A percentile compares a stretch with the other conserved stretches of the same genome.
phyloP scores from a whole-genome alignment of 257 asterid species.

The Fraxinus quadrangulata region DNA sequence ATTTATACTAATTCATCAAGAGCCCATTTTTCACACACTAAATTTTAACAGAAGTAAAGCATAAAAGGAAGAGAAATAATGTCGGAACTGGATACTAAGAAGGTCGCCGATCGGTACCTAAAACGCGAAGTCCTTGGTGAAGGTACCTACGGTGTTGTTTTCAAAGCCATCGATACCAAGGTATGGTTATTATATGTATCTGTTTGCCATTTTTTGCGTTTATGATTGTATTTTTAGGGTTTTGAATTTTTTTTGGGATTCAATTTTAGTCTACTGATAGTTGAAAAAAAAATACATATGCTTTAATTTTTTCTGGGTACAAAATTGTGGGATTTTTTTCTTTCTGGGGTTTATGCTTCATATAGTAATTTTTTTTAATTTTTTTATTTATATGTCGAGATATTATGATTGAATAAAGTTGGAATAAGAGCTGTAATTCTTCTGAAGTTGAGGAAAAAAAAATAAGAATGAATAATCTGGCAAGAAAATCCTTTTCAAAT shows the following conservation, averaged over 20 bases:
- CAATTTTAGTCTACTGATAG: neutral
- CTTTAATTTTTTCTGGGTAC: neutral
- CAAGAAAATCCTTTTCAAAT: neutral
- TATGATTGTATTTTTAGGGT: slow-evolving; percentile 20
- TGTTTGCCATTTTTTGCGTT: neutral
- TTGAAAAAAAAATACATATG: neutral
- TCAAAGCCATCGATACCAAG: slow-evolving; percentile 88
- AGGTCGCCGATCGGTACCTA: slow-evolving; percentile 89
- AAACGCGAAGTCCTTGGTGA: slow-evolving; percentile 85
- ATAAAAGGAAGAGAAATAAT: slow-evolving; percentile 23
- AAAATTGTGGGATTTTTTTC: neutral
- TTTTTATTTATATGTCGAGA: neutral
- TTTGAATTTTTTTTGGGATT: slow-evolving; percentile 2
- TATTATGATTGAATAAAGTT: neutral
- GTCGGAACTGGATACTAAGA: slow-evolving; percentile 62
- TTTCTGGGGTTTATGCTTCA: too few relatives aligned
- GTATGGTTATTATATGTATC: slow-evolving; percentile 32
- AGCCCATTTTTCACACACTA: neutral
- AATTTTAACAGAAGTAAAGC: neutral
- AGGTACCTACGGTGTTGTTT: slow-evolving; percentile 93
- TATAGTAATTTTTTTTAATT: too few relatives aligned
- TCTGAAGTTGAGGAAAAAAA: neutral
- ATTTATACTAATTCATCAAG: neutral
- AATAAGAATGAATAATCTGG: neutral
- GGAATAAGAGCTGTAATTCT: neutral